These are phyloP conservation scores for Neospora caninum DNA, from an alignment of 169 alveolate species.

Conservation along the genomic window DNA sequence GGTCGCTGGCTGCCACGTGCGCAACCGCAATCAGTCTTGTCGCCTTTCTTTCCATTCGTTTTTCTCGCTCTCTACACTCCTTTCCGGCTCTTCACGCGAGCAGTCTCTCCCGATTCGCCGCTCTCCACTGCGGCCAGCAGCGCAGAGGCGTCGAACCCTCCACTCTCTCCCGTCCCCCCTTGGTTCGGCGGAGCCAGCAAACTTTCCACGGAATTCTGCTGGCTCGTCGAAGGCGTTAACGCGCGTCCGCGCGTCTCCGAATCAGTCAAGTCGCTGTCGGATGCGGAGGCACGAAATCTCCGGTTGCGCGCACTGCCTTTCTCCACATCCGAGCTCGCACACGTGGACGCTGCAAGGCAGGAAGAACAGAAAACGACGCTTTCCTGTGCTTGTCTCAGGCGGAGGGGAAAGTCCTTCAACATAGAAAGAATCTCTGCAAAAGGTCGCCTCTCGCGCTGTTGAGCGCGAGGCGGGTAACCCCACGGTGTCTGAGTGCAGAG, in stretches of 20 bases:
- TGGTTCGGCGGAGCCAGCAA: not conserved
- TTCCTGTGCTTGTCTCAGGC: too few species aligned
- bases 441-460: too few species aligned
- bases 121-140: not conserved
- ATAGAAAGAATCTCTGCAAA: too few species aligned
- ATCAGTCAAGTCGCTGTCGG: not conserved
- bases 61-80: too few species aligned
- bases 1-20: too few species aligned
- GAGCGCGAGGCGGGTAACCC: too few species aligned
- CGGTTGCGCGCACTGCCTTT: not conserved
- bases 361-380: too few species aligned
- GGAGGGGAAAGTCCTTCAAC: too few species aligned
- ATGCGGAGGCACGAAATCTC: not conserved
- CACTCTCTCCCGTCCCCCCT: not conserved
- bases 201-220: not conserved
- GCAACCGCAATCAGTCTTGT: too few species aligned
- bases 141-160: not conserved
- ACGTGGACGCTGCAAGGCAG: not conserved
- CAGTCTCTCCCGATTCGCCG: not conserved
- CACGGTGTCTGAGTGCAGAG: too few species aligned
- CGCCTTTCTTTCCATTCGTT: too few species aligned
- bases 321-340: constrained; percentile 15
- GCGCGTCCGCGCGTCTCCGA: not conserved
- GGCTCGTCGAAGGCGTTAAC: not conserved
- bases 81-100: too few species aligned